Conservation (phyloP, 306 rosid genomes). For the Quercus aquifolioides region DNA sequence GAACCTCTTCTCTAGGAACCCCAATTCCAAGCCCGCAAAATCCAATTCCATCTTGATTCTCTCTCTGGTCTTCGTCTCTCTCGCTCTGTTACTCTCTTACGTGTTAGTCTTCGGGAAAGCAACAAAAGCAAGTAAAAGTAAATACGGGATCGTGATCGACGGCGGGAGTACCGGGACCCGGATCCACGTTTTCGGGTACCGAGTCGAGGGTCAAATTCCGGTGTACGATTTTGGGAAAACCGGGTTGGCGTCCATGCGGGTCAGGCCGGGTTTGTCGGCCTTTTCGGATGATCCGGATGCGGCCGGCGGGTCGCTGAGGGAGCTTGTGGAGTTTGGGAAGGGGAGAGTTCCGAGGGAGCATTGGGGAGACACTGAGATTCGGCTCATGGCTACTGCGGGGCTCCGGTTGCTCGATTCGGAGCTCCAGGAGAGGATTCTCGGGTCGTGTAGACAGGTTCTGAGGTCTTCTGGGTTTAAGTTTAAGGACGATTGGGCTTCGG, state of each 20-base stretch:
- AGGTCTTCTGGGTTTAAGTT: conserved; percentile 65
- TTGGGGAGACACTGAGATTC: conserved; percentile 71
- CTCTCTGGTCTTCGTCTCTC: conserved; percentile 25
- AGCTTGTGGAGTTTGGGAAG: conserved; percentile 70
- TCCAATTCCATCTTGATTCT: conserved; percentile 17
- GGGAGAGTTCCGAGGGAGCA: conserved; percentile 54
- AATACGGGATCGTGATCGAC: conserved; percentile 68
- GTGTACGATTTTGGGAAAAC: conserved; percentile 51
- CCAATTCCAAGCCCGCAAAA: conserved; percentile 30
- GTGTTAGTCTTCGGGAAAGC: conserved; percentile 8
- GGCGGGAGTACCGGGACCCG: conserved; percentile 94
- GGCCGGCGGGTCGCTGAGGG: conserved; percentile 56
- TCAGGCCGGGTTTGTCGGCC: conserved; percentile 79
- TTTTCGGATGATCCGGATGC: conserved; percentile 50
- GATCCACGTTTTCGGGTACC: conserved; percentile 63
- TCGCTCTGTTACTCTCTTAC: conserved; percentile 35
- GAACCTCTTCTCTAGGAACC: conserved; percentile 57
- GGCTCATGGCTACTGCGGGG: conserved; percentile 98
- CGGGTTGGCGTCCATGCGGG: conserved; percentile 59
- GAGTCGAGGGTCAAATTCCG: conserved; percentile 17
- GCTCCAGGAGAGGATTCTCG: conserved; percentile 56
- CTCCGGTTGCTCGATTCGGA: conserved; percentile 52
- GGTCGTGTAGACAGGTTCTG: conserved; percentile 58
- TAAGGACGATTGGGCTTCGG: conserved; percentile 84
- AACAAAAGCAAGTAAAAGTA: conserved; percentile 8